Percentiles rank a stretch among this genome's conserved stretches.
Conservation (phyloP, 768 basidiomycete genomes). For the Phaeotremella skinneri region DNA sequence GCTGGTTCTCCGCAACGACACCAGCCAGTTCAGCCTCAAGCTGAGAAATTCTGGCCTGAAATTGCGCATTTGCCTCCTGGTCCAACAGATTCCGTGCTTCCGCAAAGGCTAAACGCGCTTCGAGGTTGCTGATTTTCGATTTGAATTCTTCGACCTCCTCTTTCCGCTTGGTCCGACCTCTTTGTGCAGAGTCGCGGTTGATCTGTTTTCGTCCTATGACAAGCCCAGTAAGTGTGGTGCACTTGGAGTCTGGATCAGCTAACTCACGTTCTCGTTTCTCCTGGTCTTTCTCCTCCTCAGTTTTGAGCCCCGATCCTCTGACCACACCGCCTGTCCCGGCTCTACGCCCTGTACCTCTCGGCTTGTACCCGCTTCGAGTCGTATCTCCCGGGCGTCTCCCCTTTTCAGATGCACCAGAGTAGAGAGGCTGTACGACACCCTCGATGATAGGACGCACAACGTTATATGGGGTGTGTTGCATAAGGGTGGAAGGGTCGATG, state of each 20-base stretch:
- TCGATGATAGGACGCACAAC: not conserved
- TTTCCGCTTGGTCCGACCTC: constrained; percentile 23
- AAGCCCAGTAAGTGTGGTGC: not conserved
- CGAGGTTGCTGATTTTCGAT: not conserved
- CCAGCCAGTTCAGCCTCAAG: not conserved
- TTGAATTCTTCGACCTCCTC: constrained; percentile 17
- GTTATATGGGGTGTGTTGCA: constrained; percentile 12
- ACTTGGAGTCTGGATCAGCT: not conserved
- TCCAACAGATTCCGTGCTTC: not conserved
- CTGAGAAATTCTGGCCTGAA: not conserved
- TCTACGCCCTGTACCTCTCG: not conserved
- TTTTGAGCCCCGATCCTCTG: not conserved
- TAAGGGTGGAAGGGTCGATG: constrained; percentile 1
- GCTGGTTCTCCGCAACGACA: not conserved
- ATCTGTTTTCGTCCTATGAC: constrained; percentile 11
- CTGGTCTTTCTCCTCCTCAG: not conserved
- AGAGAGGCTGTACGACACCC: not conserved
- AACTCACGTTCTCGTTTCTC: not conserved
- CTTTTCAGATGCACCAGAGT: not conserved
- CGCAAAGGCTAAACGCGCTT: not conserved
- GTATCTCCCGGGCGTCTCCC: not conserved
- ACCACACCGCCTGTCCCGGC: not conserved
- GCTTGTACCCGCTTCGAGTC: not conserved
- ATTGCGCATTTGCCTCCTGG: not conserved
- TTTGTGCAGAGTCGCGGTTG: constrained; percentile 30